Evolutionary conservation across 805 yeast species (phyloP).

Genomic region (Candida odintsovae): DNA sequence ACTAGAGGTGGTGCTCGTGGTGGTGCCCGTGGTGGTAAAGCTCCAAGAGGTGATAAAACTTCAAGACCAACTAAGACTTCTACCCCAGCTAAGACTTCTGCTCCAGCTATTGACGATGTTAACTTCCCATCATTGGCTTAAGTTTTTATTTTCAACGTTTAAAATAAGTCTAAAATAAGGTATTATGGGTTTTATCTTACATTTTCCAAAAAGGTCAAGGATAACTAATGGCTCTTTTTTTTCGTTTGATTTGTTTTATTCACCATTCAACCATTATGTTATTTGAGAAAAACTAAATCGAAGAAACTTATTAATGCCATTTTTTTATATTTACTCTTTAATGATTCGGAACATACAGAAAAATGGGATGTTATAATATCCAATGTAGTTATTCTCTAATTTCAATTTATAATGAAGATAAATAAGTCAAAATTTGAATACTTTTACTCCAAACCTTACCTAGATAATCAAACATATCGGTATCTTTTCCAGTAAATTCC

Average conservation of each 20-base stretch:
- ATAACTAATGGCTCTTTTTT: not conserved
- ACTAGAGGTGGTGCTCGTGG: conserved; percentile 23
- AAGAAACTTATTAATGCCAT: not conserved
- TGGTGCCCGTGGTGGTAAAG: conserved; percentile 13
- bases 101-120: not conserved
- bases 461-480: conserved; percentile 2
- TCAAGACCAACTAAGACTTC: not conserved
- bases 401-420: not conserved
- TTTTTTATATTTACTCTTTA: not conserved
- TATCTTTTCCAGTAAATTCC: conserved; percentile 5
- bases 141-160: not conserved
- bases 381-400: not conserved
- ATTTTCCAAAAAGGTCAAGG: not conserved
- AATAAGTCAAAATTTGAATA: not conserved
- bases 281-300: not conserved
- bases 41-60: not conserved
- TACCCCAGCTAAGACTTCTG: not conserved
- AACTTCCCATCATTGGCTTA: conserved; percentile 1
- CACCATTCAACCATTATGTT: not conserved
- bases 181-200: not conserved
- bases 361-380: not conserved
- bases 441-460: conserved; percentile 12
- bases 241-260: not conserved
- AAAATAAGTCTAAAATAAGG: not conserved
- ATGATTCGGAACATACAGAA: not conserved